Conservation (phyloP, 805 yeast genomes). For the Groenewaldozyma salmanticensis region DNA sequence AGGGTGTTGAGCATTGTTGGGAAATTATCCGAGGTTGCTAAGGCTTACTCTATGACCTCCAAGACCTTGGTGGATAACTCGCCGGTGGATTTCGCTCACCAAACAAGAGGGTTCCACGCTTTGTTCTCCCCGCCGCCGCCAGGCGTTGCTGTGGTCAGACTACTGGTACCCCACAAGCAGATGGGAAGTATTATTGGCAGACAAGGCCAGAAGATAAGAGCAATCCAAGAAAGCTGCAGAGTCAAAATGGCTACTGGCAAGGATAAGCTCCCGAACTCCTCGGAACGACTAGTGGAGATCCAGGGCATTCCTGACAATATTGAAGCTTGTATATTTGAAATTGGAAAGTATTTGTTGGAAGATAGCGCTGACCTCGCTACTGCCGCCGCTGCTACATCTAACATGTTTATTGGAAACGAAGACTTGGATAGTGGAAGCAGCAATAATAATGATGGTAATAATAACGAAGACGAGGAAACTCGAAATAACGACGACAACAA, state of each 20-base stretch:
- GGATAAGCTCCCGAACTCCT: conserved; percentile 68
- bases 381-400: conserved; percentile 54
- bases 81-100: conserved; percentile 18
- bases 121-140: conserved; percentile 32
- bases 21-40: conserved; percentile 54
- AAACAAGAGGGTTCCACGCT: conserved; percentile 1
- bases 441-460: conserved; percentile 2
- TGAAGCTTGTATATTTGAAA: conserved; percentile 44
- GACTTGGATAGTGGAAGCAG: neutral
- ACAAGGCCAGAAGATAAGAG: conserved; percentile 70
- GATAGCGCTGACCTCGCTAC: conserved; percentile 65
- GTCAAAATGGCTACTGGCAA: conserved; percentile 85
- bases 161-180: conserved; percentile 73
- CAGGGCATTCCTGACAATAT: conserved; percentile 68
- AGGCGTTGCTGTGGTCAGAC: conserved; percentile 50
- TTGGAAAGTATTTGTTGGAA: conserved; percentile 64
- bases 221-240: conserved; percentile 55
- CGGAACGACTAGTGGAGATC: conserved; percentile 78
- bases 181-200: conserved; percentile 86
- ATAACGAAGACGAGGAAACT: neutral
- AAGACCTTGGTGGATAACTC: conserved; percentile 46
- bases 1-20: conserved; percentile 76
- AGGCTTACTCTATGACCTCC: conserved; percentile 62
- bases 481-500: neutral
- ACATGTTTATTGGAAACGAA: conserved; percentile 14